phyloP scores from a whole-genome alignment of 2,329 filamentous ascomycete species.

The Cyanodermella asteris region DNA sequence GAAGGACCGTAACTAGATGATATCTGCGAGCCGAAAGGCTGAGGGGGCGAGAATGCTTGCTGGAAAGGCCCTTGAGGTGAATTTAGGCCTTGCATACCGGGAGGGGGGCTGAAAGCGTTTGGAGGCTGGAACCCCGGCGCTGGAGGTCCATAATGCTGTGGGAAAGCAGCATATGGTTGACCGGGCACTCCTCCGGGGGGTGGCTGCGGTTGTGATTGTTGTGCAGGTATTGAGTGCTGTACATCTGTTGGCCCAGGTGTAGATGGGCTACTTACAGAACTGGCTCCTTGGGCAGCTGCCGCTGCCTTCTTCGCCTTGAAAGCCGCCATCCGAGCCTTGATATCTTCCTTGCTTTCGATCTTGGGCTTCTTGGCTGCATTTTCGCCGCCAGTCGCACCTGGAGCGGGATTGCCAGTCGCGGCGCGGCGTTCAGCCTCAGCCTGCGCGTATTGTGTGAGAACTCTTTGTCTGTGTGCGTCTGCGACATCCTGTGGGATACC shows the following conservation, averaged over 20 bases:
- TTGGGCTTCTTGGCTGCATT: constrained; percentile 40
- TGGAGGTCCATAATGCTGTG: constrained; percentile 19
- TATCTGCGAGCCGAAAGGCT: too few relatives aligned
- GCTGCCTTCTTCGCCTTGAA: constrained; percentile 45
- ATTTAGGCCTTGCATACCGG: too few relatives aligned
- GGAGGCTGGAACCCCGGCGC: constrained; percentile 21
- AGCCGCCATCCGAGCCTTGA: constrained; percentile 61
- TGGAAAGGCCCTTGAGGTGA: too few relatives aligned
- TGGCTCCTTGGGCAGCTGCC: constrained; percentile 33
- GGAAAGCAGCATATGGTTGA: constrained; percentile 16
- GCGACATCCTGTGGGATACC: constrained; percentile 75
- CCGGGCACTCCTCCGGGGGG: constrained; percentile 21
- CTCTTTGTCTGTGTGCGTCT: constrained; percentile 64
- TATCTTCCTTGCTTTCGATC: constrained; percentile 51
- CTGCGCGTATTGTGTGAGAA: constrained; percentile 68
- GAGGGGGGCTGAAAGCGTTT: constrained; percentile 4
- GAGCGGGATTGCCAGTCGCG: constrained; percentile 62
- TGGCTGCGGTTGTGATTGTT: constrained; percentile 26
- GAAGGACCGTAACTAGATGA: constrained; percentile 7
- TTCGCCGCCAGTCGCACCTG: constrained; percentile 31
- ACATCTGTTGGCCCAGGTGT: too few relatives aligned
- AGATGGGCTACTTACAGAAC: too few relatives aligned
- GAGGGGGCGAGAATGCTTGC: too few relatives aligned
- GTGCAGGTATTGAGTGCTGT: too few relatives aligned
- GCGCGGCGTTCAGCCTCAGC: constrained; percentile 64